Evolutionary conservation across 2,329 filamentous ascomycete species (phyloP).

Genomic region (Fusarium mangiferae): DNA sequence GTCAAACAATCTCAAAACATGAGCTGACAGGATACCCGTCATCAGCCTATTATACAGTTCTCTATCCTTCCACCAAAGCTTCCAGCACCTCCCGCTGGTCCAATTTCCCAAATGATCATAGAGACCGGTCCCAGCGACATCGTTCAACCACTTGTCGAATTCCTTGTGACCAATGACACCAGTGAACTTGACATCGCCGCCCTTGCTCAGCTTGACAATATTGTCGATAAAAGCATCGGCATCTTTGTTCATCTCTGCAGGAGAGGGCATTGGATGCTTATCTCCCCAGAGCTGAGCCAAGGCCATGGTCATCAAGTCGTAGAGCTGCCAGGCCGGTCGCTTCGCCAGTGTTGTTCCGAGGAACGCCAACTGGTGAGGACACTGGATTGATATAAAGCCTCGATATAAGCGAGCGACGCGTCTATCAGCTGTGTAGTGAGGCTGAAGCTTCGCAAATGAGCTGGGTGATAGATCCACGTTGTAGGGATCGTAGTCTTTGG

Average conservation of each 20-base stretch:
- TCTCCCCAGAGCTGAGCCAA: background rate
- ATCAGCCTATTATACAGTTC: background rate
- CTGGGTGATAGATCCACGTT: background rate
- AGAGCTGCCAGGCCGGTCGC: background rate
- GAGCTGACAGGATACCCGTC: background rate
- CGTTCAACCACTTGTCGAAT: background rate
- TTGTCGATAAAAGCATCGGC: background rate
- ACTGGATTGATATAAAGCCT: background rate
- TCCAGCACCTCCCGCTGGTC: background rate
- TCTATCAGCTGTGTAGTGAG: background rate
- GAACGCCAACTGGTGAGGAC: background rate
- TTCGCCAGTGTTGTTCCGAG: background rate
- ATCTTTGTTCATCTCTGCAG: background rate
- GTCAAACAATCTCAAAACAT: background rate
- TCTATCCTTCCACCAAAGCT: background rate
- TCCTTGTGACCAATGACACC: background rate
- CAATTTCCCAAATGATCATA: background rate
- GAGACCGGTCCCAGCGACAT: background rate
- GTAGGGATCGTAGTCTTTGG: background rate
- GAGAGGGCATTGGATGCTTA: background rate
- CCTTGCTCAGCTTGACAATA: background rate
- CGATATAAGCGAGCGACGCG: background rate
- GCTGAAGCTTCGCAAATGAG: background rate
- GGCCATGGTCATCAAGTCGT: conserved; percentile 2
- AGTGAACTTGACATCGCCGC: background rate